A percentile compares a stretch with the other conserved stretches of the same genome.
phyloP scores from a whole-genome alignment of 75 land plant species.

The Selaginella tamariscina region DNA sequence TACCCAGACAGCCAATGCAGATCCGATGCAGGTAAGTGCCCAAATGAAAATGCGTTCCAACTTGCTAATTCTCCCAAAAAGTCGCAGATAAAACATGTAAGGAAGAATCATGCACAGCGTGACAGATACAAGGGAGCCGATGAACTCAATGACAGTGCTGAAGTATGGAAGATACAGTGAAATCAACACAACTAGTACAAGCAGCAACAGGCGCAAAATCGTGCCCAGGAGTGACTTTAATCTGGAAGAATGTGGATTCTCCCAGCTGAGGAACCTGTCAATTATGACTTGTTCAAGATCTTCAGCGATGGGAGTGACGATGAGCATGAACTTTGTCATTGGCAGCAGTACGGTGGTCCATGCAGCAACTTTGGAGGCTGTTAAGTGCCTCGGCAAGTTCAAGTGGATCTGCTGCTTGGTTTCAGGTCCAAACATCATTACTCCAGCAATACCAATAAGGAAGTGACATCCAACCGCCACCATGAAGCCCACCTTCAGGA shows the following conservation, averaged over 20 bases:
- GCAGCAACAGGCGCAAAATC: neutral
- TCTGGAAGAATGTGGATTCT: neutral
- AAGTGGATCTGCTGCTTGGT: conserved; percentile 2
- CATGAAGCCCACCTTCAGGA: neutral
- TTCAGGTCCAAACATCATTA: neutral
- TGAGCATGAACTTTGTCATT: conserved; percentile 7
- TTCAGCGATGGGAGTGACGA: neutral
- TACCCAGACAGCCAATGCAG: too few species aligned
- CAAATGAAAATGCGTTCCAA: too few species aligned
- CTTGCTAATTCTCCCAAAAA: too few species aligned
- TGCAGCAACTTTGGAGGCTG: neutral
- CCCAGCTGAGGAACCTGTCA: neutral
- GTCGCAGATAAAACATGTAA: conserved; percentile 6
- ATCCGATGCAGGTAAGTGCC: too few species aligned
- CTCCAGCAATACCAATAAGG: neutral
- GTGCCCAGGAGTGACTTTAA: neutral
- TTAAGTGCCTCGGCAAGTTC: neutral
- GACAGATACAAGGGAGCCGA: neutral
- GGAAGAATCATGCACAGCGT: conserved; percentile 6
- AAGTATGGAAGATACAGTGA: conserved; percentile 7
- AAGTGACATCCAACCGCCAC: neutral
- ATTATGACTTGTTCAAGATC: neutral
- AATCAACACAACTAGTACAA: neutral
- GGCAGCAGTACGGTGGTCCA: neutral
- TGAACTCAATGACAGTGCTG: neutral